Base-by-base conservation (phyloP, 75 land plant genomes). In the Pinus taeda region DNA sequence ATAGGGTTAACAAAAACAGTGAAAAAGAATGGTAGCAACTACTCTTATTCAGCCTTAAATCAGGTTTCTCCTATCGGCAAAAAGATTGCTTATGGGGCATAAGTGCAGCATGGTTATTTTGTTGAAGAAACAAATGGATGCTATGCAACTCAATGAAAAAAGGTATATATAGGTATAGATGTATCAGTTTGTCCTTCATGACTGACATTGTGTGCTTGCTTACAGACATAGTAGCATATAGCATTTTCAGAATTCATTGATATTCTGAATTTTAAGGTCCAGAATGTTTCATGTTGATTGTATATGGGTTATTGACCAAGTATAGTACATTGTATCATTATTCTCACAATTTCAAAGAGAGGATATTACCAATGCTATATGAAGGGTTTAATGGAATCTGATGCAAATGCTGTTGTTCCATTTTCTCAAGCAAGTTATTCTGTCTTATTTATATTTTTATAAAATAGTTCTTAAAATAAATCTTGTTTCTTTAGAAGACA, bases 101-200 rank as follows among this genome's bases (percentile, higher is more conserved):
- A 24, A 6, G 7, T 42, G 26, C 53, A 69, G 49, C 39, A 45
- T 69, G 49, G 71, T 42, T 69, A 69, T 69, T 37, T 69, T 69
- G 49, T 39, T 18, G 71, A 39, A 69, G 71, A 17, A 42, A 36
- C 71, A 67, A 69, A 17, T n/a, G 53, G 71, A 69, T 69, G 49
- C 71, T 39, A 69, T 69, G 20, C n/a, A 37, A 69, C 22, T 18
- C 49, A 69, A 69, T 69, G 71, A 69, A 21, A 39, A n/a, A 42
- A 67, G 36, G 37, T 67, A 67, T 67, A 18, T 39, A 18, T 39
- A 45, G 20, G 71, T n/a, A 20, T 37, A 18, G 22, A 69, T 36
- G 37, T 69, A 69, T 9, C 71, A 11, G 9, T 39, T 69, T 39
- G 20, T 1, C 49, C 21, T 20, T 39, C 71, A 39, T 69, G 9